phyloP scores from a whole-genome alignment of 257 asterid genomes.

The Solanum dulcamara region DNA sequence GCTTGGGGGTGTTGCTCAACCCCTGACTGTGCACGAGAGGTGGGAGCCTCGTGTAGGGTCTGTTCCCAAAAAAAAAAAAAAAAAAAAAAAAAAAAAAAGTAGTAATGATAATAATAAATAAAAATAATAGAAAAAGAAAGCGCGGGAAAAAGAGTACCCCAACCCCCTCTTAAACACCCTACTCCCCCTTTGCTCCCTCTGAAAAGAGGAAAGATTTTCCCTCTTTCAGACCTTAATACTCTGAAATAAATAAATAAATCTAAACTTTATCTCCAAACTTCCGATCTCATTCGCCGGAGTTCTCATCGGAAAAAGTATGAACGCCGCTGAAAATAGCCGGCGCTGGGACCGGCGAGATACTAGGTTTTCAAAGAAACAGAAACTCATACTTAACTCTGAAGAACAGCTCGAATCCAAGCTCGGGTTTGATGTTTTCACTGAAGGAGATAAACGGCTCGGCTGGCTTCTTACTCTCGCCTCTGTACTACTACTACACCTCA shows the following conservation, averaged over 20 bases:
- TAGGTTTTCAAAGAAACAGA: conserved; percentile 85
- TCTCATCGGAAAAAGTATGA: not conserved
- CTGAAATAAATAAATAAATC: not conserved
- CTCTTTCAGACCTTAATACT: not conserved
- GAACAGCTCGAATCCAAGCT: conserved; percentile 92
- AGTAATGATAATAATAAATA: not conserved
- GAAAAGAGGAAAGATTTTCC: not conserved
- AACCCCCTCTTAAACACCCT: not conserved
- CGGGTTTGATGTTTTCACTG: conserved; percentile 70
- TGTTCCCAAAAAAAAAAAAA: no score
- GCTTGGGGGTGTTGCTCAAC: no score
- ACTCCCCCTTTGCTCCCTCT: not conserved
- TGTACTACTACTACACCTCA: conserved; percentile 13
- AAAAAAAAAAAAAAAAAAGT: no score
- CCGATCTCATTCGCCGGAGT: not conserved
- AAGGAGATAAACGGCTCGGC: conserved; percentile 94
- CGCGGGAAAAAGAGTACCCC: not conserved
- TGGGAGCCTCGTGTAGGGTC: no score
- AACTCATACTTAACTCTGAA: conserved; percentile 66
- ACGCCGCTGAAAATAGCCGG: conserved; percentile 50
- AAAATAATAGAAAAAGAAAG: not conserved
- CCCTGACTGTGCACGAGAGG: no score
- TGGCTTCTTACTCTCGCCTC: conserved; percentile 91
- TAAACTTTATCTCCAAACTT: not conserved
- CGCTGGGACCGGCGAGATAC: conserved; percentile 59